A percentile compares a stretch with the other conserved stretches of the same genome.
These are phyloP conservation scores for Fusarium zealandicum DNA, from an alignment of 2,329 filamentous ascomycete genomes.

Conservation along the genomic window DNA sequence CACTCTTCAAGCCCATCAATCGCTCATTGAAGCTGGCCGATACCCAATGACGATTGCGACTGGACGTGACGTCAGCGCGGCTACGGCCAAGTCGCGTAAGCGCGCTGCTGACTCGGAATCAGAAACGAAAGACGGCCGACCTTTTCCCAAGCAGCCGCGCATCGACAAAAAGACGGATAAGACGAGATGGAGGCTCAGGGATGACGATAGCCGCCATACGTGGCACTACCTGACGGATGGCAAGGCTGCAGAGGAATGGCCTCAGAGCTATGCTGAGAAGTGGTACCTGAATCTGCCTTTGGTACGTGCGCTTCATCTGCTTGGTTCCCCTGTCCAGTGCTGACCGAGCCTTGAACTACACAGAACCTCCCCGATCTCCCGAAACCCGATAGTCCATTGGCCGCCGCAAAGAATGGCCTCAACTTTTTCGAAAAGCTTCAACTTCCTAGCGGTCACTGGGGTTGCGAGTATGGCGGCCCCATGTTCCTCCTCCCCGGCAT, in stretches of 20 bases:
- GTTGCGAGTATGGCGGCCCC: constrained; percentile 94
- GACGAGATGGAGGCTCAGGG: constrained; percentile 81
- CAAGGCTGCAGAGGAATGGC: constrained; percentile 76
- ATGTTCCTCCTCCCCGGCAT: constrained; percentile 93
- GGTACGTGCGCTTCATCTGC: constrained; percentile 56
- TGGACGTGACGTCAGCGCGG: constrained; percentile 40
- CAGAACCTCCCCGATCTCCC: constrained; percentile 79
- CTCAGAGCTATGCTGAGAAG: constrained; percentile 87
- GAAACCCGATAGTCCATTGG: constrained; percentile 73
- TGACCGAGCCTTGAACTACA: constrained; percentile 9
- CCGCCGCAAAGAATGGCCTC: constrained; percentile 82
- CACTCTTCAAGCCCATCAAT: background rate
- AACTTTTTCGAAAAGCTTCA: constrained; percentile 91
- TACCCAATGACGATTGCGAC: constrained; percentile 42
- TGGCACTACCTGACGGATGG: constrained; percentile 90
- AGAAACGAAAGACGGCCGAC: constrained; percentile 41
- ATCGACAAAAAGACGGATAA: constrained; percentile 74
- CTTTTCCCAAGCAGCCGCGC: constrained; percentile 55
- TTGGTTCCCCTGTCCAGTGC: background rate
- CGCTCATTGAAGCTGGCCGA: background rate
- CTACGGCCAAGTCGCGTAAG: constrained; percentile 51
- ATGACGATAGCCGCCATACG: constrained; percentile 85
- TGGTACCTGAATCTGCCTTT: constrained; percentile 82
- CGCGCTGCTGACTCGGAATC: constrained; percentile 50
- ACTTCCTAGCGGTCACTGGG: constrained; percentile 90